phyloP scores from a whole-genome alignment of 1,139 yeast genomes.

The Saccharomyces hybrid region DNA sequence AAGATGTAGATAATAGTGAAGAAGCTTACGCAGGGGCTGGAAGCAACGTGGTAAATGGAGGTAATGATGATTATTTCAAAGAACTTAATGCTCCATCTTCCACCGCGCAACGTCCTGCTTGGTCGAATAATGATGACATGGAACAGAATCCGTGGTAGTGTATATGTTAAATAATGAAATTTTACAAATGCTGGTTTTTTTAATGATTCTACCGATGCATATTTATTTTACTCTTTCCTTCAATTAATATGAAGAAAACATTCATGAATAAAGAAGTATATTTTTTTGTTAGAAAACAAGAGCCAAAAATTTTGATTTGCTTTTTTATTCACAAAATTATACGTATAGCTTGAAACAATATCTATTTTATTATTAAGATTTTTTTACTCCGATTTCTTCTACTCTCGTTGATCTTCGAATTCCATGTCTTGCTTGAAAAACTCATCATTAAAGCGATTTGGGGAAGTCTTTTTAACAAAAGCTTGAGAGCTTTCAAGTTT shows the following conservation, averaged over 20 bases:
- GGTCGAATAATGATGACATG: conserved; percentile 22
- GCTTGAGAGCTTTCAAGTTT: conserved; percentile 5
- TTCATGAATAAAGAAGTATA: background rate
- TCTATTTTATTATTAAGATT: background rate
- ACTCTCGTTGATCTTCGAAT: background rate
- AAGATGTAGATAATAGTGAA: conserved; percentile 6
- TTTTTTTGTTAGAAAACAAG: too few species aligned
- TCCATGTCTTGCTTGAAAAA: conserved; percentile 4
- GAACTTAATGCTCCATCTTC: conserved; percentile 22
- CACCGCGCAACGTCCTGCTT: conserved; percentile 20
- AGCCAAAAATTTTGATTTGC: too few species aligned
- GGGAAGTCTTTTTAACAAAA: conserved; percentile 8
- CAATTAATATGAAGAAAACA: background rate
- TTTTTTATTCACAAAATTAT: background rate
- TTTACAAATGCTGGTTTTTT: background rate
- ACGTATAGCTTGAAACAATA: background rate
- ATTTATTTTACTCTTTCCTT: background rate
- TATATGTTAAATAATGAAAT: background rate
- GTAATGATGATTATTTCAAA: conserved; percentile 13
- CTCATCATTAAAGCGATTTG: conserved; percentile 7
- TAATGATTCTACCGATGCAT: background rate
- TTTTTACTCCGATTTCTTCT: background rate
- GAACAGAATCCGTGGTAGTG: conserved; percentile 32
- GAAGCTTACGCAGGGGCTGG: conserved; percentile 3
- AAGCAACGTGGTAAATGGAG: background rate